Conservation (phyloP, 1,139 yeast species). For the Pneumocystis wakefieldiae region DNA sequence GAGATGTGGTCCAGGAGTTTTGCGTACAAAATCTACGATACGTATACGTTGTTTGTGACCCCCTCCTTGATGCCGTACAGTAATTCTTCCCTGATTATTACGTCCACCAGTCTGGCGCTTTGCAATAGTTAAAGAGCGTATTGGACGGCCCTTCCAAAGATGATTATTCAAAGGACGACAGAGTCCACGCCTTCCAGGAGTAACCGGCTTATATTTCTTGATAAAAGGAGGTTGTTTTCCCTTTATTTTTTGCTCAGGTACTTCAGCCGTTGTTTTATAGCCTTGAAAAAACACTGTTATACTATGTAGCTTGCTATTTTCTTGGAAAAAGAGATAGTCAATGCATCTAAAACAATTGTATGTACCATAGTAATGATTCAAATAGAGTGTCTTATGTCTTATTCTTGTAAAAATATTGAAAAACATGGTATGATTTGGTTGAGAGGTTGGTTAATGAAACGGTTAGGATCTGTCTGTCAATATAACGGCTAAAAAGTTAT, state of each 20-base stretch:
- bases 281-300: not conserved
- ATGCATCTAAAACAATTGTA: not conserved
- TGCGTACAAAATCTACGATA: slow-evolving; percentile 60
- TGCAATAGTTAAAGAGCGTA: slow-evolving; percentile 58
- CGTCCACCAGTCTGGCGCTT: slow-evolving; percentile 74
- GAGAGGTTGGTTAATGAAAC: no score
- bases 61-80: slow-evolving; percentile 93
- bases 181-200: slow-evolving; percentile 47
- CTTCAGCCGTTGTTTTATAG: not conserved
- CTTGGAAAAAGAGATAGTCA: not conserved
- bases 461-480: not conserved
- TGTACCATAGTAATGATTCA: not conserved
- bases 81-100: slow-evolving; percentile 73
- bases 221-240: slow-evolving; percentile 10
- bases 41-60: slow-evolving; percentile 86
- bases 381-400: not conserved
- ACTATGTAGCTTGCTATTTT: not conserved
- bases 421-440: not conserved
- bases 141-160: slow-evolving; percentile 72
- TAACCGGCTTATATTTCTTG: slow-evolving; percentile 14
- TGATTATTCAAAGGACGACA: slow-evolving; percentile 77
- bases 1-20: slow-evolving; percentile 52
- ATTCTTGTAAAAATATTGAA: not conserved
- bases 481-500: not conserved
- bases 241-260: not conserved